Evolutionary conservation across 2,329 filamentous ascomycete species (phyloP).

Genomic region (Elsinoe australis): DNA sequence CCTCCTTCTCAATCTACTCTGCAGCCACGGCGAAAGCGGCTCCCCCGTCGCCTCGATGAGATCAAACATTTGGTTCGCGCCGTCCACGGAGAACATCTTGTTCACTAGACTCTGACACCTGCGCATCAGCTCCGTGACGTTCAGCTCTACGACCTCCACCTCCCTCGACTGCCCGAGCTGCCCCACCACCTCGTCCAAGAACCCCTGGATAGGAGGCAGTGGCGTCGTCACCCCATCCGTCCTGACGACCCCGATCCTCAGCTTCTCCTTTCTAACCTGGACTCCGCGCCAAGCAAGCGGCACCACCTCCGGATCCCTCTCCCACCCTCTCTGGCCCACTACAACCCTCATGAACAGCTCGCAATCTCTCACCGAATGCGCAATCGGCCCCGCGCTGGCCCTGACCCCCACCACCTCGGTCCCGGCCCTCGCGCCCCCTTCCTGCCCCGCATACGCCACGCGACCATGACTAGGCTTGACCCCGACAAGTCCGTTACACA

Average conservation of each 20-base stretch:
- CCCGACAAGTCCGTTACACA: constrained; percentile 45
- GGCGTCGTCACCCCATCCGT: constrained; percentile 46
- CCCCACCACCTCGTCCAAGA: constrained; percentile 41
- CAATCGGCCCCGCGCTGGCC: constrained; percentile 41
- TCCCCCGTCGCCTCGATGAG: constrained; percentile 49
- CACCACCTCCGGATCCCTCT: constrained; percentile 38
- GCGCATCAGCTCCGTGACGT: constrained; percentile 45
- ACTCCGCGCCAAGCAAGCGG: constrained; percentile 33
- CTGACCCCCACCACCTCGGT: constrained; percentile 40
- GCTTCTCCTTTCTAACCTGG: constrained; percentile 24
- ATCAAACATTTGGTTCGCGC: constrained; percentile 49
- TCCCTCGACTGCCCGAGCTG: constrained; percentile 27
- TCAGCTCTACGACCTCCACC: constrained; percentile 52
- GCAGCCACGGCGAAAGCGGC: constrained; percentile 54
- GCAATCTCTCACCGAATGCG: constrained; percentile 43
- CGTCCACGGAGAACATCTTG: constrained; percentile 52
- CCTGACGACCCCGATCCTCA: constrained; percentile 43
- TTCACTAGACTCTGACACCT: constrained; percentile 52
- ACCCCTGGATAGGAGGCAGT: constrained; percentile 42
- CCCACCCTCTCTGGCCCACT: constrained; percentile 46
- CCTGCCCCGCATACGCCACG: constrained; percentile 47
- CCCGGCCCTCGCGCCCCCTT: constrained; percentile 40
- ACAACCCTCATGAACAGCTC: constrained; percentile 49
- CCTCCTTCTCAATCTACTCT: constrained; percentile 43
- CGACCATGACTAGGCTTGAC: constrained; percentile 41